phyloP scores from a whole-genome alignment of 345 rosid genomes.

The Dovyalis caffra region DNA sequence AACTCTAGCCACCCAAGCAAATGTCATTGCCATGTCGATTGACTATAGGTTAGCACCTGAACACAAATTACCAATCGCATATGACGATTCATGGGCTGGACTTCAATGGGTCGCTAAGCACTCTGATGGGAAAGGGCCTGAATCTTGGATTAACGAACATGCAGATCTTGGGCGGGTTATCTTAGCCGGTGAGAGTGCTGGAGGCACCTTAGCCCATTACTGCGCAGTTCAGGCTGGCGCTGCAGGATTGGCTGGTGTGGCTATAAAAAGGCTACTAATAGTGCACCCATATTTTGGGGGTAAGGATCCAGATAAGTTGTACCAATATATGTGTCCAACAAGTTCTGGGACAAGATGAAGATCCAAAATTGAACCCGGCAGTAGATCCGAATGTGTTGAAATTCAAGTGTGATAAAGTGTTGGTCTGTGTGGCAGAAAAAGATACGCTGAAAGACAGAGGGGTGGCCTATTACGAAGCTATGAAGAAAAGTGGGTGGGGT shows the following conservation, averaged over 20 bases:
- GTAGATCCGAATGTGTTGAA: constrained; percentile 36
- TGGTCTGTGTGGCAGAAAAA: constrained; percentile 41
- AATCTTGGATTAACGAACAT: constrained; percentile 21
- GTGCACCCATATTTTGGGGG: constrained; percentile 45
- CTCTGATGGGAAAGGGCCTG: constrained; percentile 21
- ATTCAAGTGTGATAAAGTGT: constrained; percentile 36
- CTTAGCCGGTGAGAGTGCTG: constrained; percentile 26
- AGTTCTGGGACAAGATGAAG: constrained; percentile 40
- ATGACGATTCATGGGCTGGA: constrained; percentile 20
- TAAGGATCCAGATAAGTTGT: constrained; percentile 23
- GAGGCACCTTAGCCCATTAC: constrained; percentile 24
- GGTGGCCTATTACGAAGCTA: constrained; percentile 2
- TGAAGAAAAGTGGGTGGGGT: constrained; percentile 13
- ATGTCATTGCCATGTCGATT: constrained; percentile 14
- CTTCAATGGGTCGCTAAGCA: constrained; percentile 21
- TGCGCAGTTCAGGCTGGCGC: constrained; percentile 22
- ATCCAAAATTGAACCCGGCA: constrained; percentile 47
- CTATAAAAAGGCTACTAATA: constrained; percentile 10
- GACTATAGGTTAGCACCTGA: constrained; percentile 25
- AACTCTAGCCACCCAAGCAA: constrained; percentile 9
- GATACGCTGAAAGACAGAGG: constrained; percentile 14
- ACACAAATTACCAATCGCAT: constrained; percentile 14
- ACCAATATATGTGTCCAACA: constrained; percentile 33
- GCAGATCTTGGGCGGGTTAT: constrained; percentile 22
- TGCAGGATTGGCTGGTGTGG: constrained; percentile 3